Evolutionary conservation across 331 rosid genomes (phyloP), one percentile per base, ranked within the genome.

Genomic region (Dryas integrifolia): DNA sequence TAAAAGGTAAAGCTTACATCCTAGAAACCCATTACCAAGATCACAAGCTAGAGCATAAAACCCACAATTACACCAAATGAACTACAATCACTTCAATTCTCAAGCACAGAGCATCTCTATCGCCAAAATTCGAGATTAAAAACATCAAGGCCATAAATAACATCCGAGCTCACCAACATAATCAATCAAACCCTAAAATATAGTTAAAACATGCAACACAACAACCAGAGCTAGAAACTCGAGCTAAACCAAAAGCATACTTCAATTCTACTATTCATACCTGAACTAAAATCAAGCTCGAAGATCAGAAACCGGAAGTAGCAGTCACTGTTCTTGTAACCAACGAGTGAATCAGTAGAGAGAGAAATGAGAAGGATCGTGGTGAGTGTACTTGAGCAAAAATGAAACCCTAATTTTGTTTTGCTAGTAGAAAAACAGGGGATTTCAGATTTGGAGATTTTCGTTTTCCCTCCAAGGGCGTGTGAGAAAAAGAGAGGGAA

Each of bases 401-500:
- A 44, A 44, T 9, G 71, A 82, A 71, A 82, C 91, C 95, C 89
- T 90, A 85, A 76, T 75, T 43, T 77, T 79, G 80, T 68, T 81
- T 56, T 14, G 71, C 70, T 56, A n/a, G 76, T 71, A 26, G 69
- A 57, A 76, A 74, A 65, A 82, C 67, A 76, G 64, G 68, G 77
- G 84, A 43, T 78, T 44, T 69, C 52, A 65, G 58, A 53, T 57
- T 53, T 18, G 73, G 68, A 62, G 51, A 43, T 30, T 30, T 30
- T 30, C 9, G 70, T 78, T 88, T 89, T 91, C 96, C 97, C 97
- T 94, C 98, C 97, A 91, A 76, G 50, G 74, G 69, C 79, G 61
- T 13, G 79, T 41, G 82, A 43, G 65, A 79, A 84, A 83, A 87
- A 89, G 95, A 85, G 97, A 89, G 98, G 97, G 98, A 92, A 92